Evolutionary conservation across 768 basidiomycete genomes (phyloP).

Genomic region (Suillus sp.): DNA sequence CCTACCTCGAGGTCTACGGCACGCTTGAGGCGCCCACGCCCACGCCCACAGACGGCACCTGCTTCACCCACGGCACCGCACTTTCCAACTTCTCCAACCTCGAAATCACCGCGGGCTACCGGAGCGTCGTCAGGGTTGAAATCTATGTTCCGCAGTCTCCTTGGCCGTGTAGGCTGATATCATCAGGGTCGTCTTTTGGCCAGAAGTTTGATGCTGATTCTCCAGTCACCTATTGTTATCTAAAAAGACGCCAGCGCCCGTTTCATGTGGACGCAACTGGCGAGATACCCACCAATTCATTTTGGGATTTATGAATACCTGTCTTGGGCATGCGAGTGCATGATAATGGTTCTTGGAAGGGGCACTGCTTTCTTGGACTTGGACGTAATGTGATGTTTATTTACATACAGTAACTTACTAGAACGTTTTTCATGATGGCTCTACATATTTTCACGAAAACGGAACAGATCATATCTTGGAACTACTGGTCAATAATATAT

Average conservation of each 20-base stretch:
- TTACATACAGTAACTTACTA: conserved; percentile 1
- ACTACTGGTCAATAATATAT: not conserved
- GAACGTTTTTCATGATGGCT: not conserved
- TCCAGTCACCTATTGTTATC: not conserved
- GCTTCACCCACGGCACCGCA: not conserved
- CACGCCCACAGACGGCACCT: conserved; percentile 32
- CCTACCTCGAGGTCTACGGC: not conserved
- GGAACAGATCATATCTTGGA: not conserved
- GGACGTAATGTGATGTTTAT: not conserved
- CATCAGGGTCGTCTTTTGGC: not conserved
- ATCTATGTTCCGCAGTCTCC: conserved; percentile 4
- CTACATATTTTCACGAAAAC: not conserved
- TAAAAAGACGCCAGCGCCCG: not conserved
- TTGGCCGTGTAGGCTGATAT: not conserved
- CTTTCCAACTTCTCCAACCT: not conserved
- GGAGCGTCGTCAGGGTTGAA: not conserved
- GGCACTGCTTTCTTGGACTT: not conserved
- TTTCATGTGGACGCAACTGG: not conserved
- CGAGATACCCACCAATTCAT: not conserved
- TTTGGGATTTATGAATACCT: not conserved
- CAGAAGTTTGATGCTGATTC: conserved; percentile 2
- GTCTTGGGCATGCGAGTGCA: not conserved
- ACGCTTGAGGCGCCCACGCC: conserved; percentile 17
- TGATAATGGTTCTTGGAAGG: not conserved
- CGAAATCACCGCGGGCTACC: not conserved